Evolutionary conservation across 768 basidiomycete genomes (phyloP).

Genomic region (Dacryopinax primogenitus): DNA sequence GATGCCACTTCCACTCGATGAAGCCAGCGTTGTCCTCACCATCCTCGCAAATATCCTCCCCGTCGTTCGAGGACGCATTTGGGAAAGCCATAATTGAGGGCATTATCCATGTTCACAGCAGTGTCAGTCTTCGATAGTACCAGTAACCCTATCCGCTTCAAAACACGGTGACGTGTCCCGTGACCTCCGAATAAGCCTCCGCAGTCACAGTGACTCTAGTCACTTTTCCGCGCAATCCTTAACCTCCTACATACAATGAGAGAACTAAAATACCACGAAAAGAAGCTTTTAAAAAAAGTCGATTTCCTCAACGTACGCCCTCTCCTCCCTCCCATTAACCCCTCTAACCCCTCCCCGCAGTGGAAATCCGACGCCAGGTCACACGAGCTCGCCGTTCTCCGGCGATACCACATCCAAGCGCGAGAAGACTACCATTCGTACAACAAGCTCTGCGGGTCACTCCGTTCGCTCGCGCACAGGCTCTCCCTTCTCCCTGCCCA

Average conservation of each 20-base stretch:
- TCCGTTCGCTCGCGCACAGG: slow-evolving; percentile 76
- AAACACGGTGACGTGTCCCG: too few relatives aligned
- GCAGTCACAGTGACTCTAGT: too few relatives aligned
- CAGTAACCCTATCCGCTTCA: too few relatives aligned
- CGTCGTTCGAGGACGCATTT: too few relatives aligned
- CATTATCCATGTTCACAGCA: too few relatives aligned
- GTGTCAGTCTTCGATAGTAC: too few relatives aligned
- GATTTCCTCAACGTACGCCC: slow-evolving; percentile 79
- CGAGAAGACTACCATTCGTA: slow-evolving; percentile 96
- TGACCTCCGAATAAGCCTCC: too few relatives aligned
- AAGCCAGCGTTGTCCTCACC: too few relatives aligned
- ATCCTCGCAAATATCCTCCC: too few relatives aligned
- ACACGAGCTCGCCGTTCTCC: slow-evolving; percentile 86
- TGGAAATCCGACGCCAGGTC: slow-evolving; percentile 93
- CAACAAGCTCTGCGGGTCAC: slow-evolving; percentile 84
- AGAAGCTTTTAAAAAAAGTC: slow-evolving; percentile 88
- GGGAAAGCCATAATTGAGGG: too few relatives aligned
- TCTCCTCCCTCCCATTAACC: slow-evolving; percentile 13
- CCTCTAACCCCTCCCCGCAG: slow-evolving; percentile 31
- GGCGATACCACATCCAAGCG: slow-evolving; percentile 89
- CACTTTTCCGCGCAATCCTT: not conserved
- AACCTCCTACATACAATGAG: slow-evolving; percentile 40
- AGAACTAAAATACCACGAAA: slow-evolving; percentile 91
- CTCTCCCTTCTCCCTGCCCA: slow-evolving; percentile 74
- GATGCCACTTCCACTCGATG: too few relatives aligned